Conservation (phyloP, 208 protist genomes). For the Acanthamoeba castellanii region DNA sequence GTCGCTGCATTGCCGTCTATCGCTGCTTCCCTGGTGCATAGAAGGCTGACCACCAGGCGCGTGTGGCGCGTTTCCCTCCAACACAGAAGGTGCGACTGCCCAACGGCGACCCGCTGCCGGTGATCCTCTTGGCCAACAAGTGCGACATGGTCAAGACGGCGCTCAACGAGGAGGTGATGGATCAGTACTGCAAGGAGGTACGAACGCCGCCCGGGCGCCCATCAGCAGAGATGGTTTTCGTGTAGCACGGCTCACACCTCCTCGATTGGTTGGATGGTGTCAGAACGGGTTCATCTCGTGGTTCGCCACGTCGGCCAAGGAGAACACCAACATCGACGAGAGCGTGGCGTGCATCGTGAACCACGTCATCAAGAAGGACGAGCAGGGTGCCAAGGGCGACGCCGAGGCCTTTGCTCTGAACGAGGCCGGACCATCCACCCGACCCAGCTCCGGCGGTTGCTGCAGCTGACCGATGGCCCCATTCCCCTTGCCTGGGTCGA, state of each 20-base stretch:
- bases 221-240: conserved; percentile 73
- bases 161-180: conserved; percentile 83
- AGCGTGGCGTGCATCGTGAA: conserved; percentile 84
- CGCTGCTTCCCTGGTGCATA: no score
- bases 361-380: conserved; percentile 26
- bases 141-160: conserved; percentile 86
- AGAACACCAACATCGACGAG: conserved; percentile 89
- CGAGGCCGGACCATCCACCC: background rate
- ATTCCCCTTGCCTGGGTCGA: no score
- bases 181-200: conserved; percentile 85
- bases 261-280: background rate
- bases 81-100: conserved; percentile 84
- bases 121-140: conserved; percentile 89
- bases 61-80: no score
- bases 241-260: background rate
- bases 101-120: conserved; percentile 83
- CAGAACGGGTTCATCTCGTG: conserved; percentile 50
- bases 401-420: background rate
- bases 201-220: conserved; percentile 61
- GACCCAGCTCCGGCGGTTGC: conserved; percentile 43
- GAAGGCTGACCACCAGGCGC: no score
- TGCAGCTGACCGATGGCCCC: background rate
- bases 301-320: conserved; percentile 88
- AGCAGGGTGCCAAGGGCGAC: conserved; percentile 6
- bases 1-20: background rate